Conservation (phyloP, 78 protist genomes). For the slime mould (Dictyostelium discoideum) region DNA sequence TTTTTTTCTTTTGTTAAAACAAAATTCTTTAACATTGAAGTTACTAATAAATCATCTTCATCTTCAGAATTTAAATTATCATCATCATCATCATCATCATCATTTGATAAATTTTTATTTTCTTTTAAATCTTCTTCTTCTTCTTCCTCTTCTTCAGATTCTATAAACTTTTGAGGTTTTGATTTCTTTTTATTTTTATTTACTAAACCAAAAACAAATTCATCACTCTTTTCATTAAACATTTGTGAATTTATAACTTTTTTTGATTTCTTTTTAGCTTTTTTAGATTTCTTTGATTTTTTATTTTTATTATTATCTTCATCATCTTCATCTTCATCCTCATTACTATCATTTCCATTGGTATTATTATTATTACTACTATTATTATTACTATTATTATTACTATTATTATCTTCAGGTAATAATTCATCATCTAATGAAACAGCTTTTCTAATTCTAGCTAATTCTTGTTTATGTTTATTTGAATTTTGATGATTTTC, state of each 20-base stretch:
- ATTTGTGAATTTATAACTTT: background rate
- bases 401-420: background rate
- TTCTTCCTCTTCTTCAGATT: background rate
- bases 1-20: background rate
- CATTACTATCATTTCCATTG: background rate
- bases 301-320: background rate
- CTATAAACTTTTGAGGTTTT: background rate
- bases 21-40: slow-evolving; percentile 18
- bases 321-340: background rate
- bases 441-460: slow-evolving; percentile 31
- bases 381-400: background rate
- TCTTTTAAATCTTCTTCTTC: slow-evolving; percentile 4
- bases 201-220: slow-evolving; percentile 29
- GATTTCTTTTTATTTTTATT: slow-evolving; percentile 15
- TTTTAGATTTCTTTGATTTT: slow-evolving; percentile 2
- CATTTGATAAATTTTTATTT: background rate
- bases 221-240: background rate
- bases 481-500: slow-evolving; percentile 82
- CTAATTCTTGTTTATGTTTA: slow-evolving; percentile 53
- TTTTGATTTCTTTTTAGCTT: slow-evolving; percentile 22
- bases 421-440: background rate
- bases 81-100: background rate
- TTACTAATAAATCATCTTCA: slow-evolving; percentile 17
- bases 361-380: no score
- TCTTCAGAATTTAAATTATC: slow-evolving; percentile 10